A percentile compares a stretch with the other conserved stretches of the same genome.
phyloP scores from a whole-genome alignment of 108 stramenopile species.

The Ochromonas danica region DNA sequence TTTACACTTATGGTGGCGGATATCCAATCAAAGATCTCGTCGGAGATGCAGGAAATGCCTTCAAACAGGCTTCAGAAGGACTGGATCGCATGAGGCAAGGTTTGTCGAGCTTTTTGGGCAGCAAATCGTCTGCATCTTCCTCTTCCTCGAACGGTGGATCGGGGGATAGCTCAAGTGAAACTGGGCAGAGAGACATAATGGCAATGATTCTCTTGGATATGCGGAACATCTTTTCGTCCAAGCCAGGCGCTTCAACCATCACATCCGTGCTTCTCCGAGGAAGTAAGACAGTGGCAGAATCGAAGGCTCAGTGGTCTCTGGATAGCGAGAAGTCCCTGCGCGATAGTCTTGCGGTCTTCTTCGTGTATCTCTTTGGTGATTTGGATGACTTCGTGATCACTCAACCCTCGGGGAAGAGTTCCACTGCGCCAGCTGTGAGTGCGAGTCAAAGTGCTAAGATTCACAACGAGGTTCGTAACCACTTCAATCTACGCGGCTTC shows the following conservation, averaged over 20 bases:
- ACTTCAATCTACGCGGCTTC: constrained; percentile 9
- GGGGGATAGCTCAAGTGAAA: background rate
- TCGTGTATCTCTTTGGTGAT: constrained; percentile 35
- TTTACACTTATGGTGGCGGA: constrained; percentile 36
- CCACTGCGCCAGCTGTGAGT: background rate
- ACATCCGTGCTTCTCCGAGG: constrained; percentile 6
- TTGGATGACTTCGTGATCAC: background rate
- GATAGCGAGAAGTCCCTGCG: constrained; percentile 20
- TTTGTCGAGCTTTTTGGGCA: background rate
- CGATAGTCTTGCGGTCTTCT: constrained; percentile 7
- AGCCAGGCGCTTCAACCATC: background rate
- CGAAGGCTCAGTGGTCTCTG: background rate
- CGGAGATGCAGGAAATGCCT: constrained; percentile 1
- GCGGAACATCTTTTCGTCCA: background rate
- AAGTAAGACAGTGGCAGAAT: background rate
- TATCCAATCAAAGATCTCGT: constrained; percentile 40
- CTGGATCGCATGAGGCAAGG: background rate
- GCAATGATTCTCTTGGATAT: background rate
- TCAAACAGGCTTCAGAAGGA: background rate
- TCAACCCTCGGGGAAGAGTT: background rate
- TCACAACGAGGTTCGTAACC: background rate
- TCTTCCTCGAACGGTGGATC: background rate
- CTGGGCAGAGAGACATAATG: constrained; percentile 7
- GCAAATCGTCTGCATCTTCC: constrained; percentile 26
- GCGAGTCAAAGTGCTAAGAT: background rate